A percentile compares a stretch with the other conserved stretches of the same genome.
These are phyloP conservation scores for Aspergillus amoenus DNA, from an alignment of 2,329 filamentous ascomycete genomes.

Conservation along the genomic window DNA sequence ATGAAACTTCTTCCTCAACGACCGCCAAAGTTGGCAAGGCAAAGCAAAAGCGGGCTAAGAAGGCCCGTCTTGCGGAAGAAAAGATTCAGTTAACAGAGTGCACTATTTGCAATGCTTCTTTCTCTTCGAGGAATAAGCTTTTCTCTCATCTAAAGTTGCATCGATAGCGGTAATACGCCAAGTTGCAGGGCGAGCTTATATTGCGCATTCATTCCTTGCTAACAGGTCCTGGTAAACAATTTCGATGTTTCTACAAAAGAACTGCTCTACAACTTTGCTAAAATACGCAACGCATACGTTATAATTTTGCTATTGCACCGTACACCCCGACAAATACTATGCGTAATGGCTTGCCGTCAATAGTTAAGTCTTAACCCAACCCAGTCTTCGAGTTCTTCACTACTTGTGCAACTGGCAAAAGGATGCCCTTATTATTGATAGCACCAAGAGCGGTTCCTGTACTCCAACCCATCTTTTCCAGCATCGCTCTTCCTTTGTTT, in stretches of 20 bases:
- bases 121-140: constrained; percentile 70
- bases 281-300: neutral
- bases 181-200: neutral
- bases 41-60: constrained; percentile 54
- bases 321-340: neutral
- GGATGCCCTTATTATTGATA: constrained; percentile 79
- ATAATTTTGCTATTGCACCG: neutral
- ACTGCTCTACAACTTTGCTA: neutral
- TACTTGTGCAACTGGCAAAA: constrained; percentile 80
- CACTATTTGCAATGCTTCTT: constrained; percentile 72
- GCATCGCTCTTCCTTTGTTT: constrained; percentile 80
- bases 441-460: constrained; percentile 81
- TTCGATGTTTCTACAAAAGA: neutral
- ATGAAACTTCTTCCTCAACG: constrained; percentile 18
- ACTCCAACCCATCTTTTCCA: constrained; percentile 98
- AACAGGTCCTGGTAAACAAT: neutral
- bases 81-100: constrained; percentile 61
- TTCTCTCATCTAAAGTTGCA: constrained; percentile 74
- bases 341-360: neutral
- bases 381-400: constrained; percentile 86
- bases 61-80: constrained; percentile 34
- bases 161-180: constrained; percentile 50
- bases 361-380: constrained; percentile 54
- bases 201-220: neutral
- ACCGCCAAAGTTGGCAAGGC: constrained; percentile 49